Evolutionary conservation across 208 protist species (phyloP), one percentile per base, ranked within the genome.

Genomic region (Trypanosoma boissoni): DNA sequence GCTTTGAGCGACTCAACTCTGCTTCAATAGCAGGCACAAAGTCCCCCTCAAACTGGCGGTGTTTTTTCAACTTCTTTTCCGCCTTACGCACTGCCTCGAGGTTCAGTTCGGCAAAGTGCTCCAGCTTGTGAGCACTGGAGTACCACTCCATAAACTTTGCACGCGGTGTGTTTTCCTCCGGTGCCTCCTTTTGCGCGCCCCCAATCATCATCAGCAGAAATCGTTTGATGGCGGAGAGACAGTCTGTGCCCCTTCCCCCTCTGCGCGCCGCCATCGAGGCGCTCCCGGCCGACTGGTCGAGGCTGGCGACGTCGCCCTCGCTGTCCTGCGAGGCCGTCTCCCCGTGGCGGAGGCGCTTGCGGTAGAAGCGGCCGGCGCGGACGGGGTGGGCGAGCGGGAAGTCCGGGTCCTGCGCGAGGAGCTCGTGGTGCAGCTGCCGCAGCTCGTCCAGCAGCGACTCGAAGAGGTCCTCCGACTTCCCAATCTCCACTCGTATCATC

Each of bases 21-120:
- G 82, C 78, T 60, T 95, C 85, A 36, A 95, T 86, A 46, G 80
- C 58, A 41, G 76, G 54, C 3, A 80, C 71, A 65, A 80, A 91
- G 61, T 95, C 83, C 5, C 66, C 77, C 48, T 92, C 83, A 44
- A 73, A 67, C 21, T 60, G 59, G 48, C 88, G 85, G 61, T 92
- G 68, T 65, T 95, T 95, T 55, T 83, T 85, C 31, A 95, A 73
- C 67, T 95, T 95, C 69, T 95, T 95, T 41, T 72, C 75, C 0
- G 85, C 66, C 58, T 95, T 95, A 27, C 83, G 88, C 26, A 95
- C 77, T 0, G 88, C 88, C 64, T 92, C 83, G 14, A 92, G 51
- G 67, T 95, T 95, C 8, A 95, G 75, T 61, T 95, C 88, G 0
- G 85, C 88, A 64, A 95, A 95, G 72, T 95, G 88, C 57, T 90